Conservation (phyloP, 2,329 filamentous ascomycete species). For the Ceratocystis diversiconidia region DNA sequence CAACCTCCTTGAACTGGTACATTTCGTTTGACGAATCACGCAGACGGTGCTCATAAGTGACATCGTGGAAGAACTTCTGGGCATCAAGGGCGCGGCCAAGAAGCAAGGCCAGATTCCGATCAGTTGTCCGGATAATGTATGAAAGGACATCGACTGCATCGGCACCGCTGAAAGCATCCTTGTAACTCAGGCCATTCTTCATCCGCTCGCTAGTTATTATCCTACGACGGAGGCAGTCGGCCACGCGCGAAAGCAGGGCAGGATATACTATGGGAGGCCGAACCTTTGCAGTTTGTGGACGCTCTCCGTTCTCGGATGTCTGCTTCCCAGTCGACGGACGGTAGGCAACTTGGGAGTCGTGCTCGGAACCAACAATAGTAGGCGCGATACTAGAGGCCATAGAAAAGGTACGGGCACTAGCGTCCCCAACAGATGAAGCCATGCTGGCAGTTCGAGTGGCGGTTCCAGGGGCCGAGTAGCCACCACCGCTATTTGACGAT, state of each 20-base stretch:
- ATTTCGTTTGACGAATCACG: conserved; percentile 90
- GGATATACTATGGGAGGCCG: conserved; percentile 82
- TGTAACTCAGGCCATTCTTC: conserved; percentile 95
- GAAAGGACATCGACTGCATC: conserved; percentile 92
- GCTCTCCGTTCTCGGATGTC: conserved; percentile 34
- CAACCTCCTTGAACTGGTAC: conserved; percentile 71
- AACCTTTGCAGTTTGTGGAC: conserved; percentile 46
- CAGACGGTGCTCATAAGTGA: conserved; percentile 90
- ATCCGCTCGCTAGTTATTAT: conserved; percentile 75
- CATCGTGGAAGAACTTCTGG: conserved; percentile 98
- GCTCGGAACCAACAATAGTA: conserved; percentile 52
- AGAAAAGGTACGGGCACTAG: conserved; percentile 60
- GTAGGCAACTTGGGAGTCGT: conserved; percentile 38
- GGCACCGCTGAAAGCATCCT: conserved; percentile 88
- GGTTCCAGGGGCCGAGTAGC: conserved; percentile 35
- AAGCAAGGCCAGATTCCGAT: conserved; percentile 82
- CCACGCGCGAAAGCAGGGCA: conserved; percentile 82
- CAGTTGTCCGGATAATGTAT: conserved; percentile 93
- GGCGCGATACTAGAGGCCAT: conserved; percentile 75
- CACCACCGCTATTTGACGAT: conserved; percentile 24
- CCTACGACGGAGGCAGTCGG: conserved; percentile 79
- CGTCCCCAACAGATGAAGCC: conserved; percentile 37
- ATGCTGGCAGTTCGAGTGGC: conserved; percentile 49
- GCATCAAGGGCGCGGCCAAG: conserved; percentile 86
- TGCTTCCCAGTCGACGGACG: conserved; percentile 45